These are phyloP conservation scores for Peniophora sp. DNA, from an alignment of 1,284 basidiomycete species.

Conservation along the genomic window DNA sequence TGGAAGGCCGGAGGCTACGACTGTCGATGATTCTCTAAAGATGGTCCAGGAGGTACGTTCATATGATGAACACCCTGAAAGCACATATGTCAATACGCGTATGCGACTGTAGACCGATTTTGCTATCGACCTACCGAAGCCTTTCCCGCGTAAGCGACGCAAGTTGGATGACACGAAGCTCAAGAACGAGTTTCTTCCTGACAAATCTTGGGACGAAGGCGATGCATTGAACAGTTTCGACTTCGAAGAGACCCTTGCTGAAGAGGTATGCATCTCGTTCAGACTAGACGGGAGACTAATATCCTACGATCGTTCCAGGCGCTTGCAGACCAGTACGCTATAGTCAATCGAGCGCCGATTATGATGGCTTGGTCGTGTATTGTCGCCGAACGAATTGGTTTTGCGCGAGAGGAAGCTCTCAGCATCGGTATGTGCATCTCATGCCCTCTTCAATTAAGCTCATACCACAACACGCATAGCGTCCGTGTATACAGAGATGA, in stretches of 20 bases:
- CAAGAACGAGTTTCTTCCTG: constrained; percentile 55
- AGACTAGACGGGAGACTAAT: constrained; percentile 1
- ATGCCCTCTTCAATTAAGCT: constrained; percentile 2
- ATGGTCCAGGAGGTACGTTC: too few species aligned
- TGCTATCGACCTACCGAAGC: not conserved
- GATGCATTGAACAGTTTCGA: constrained; percentile 47
- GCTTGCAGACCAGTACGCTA: constrained; percentile 49
- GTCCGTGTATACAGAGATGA: constrained; percentile 89
- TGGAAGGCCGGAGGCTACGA: not conserved
- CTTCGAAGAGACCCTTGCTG: constrained; percentile 66
- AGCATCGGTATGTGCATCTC: constrained; percentile 58
- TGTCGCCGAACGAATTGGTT: constrained; percentile 81
- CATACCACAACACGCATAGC: constrained; percentile 34
- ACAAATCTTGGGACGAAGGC: constrained; percentile 39
- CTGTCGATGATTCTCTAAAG: not conserved
- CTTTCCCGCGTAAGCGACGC: constrained; percentile 44
- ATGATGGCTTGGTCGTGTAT: constrained; percentile 91
- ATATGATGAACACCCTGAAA: too few species aligned
- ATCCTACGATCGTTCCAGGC: constrained; percentile 29
- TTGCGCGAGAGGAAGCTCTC: constrained; percentile 80
- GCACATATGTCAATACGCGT: too few species aligned
- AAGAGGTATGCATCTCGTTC: constrained; percentile 38
- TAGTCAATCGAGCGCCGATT: constrained; percentile 88
- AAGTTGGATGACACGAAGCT: constrained; percentile 34
- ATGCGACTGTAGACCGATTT: too few species aligned